Conservation (phyloP, 129 eudicot species). For the Pittosporum tobira region DNA sequence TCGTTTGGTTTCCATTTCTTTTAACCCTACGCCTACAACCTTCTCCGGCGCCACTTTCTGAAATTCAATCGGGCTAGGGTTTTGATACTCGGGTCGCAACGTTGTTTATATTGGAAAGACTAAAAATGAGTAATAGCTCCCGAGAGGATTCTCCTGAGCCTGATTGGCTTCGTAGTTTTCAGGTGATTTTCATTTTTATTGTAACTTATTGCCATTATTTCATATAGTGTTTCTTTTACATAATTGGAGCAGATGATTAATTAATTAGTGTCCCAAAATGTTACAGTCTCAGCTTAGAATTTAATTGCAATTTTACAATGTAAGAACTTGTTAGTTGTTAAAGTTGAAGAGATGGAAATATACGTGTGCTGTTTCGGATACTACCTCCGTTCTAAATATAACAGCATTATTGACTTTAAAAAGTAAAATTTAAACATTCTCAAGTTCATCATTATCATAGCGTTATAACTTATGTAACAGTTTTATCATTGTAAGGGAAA, state of each 20-base stretch:
- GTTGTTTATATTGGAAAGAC: background rate
- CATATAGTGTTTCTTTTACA: background rate
- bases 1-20: too few relatives aligned
- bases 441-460: too few relatives aligned
- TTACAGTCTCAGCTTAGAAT: background rate
- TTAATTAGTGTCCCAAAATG: background rate
- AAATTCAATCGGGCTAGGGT: conserved; percentile 5
- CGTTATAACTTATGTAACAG: too few relatives aligned
- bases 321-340: background rate
- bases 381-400: too few relatives aligned
- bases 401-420: too few relatives aligned
- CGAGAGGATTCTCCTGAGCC: conserved; percentile 92
- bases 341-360: too few relatives aligned
- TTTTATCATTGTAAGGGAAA: background rate
- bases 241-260: background rate
- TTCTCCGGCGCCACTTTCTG: too few relatives aligned
- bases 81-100: background rate
- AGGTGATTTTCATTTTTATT: conserved; percentile 26
- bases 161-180: conserved; percentile 67
- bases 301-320: background rate
- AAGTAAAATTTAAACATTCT: too few relatives aligned
- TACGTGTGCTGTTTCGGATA: too few relatives aligned
- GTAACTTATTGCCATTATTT: background rate
- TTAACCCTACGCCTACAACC: too few relatives aligned
- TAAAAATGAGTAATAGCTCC: conserved; percentile 41